Percentiles rank a stretch among this genome's conserved stretches.
Evolutionary conservation across 768 basidiomycete genomes (phyloP).

Genomic region (Xerocomellus amylosporus): DNA sequence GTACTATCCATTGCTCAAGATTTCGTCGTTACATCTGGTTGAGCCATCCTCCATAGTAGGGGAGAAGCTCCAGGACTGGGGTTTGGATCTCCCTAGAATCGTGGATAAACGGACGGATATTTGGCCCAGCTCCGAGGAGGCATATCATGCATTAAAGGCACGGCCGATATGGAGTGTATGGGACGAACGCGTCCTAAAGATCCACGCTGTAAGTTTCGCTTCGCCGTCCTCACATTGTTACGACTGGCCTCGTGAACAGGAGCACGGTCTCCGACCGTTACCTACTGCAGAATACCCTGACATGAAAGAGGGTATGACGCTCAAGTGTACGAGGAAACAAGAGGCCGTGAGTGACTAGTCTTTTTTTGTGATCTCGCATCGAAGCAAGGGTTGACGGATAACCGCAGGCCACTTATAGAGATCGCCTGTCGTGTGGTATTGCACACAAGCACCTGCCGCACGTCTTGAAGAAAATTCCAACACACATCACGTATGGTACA

Average conservation of each 20-base stretch:
- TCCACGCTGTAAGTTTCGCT: background rate
- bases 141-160: background rate
- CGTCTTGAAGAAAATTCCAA: background rate
- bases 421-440: too few relatives aligned
- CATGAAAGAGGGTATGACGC: background rate
- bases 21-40: constrained; percentile 7
- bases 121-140: background rate
- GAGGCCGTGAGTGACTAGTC: background rate
- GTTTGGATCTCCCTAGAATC: background rate
- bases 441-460: background rate
- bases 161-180: background rate
- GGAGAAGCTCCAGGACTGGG: background rate
- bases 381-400: too few relatives aligned
- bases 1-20: background rate
- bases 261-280: constrained; percentile 4
- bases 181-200: constrained; percentile 7
- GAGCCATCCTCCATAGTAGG: background rate
- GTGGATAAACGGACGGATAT: background rate
- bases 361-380: too few relatives aligned
- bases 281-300: constrained; percentile 3
- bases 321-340: constrained; percentile 6
- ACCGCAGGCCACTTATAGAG: too few relatives aligned
- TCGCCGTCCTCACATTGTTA: background rate
- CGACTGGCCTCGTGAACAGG: background rate
- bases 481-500: background rate